Conservation (phyloP, 495 filamentous ascomycete genomes). For the Xylaria nigripes region DNA sequence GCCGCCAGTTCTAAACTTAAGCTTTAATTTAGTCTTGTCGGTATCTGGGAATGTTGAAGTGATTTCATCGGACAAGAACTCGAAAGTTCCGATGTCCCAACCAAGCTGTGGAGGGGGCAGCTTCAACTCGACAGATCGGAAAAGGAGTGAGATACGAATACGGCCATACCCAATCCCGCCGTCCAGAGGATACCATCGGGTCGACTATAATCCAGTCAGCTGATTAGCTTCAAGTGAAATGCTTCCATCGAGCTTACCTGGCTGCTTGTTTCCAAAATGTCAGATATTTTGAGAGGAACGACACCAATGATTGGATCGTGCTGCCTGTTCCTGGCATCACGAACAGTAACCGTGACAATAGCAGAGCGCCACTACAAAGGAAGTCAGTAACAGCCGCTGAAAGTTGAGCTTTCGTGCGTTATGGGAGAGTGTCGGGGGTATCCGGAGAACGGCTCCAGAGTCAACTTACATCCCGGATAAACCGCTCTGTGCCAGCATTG, state of each 20-base stretch:
- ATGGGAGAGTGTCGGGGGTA: background rate
- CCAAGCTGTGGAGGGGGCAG: conserved; percentile 76
- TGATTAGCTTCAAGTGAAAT: conserved; percentile 43
- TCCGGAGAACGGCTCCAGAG: background rate
- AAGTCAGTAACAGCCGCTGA: background rate
- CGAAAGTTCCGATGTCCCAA: conserved; percentile 86
- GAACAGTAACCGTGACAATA: conserved; percentile 77
- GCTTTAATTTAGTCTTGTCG: conserved; percentile 59
- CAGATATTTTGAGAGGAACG: conserved; percentile 76
- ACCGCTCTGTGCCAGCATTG: conserved; percentile 89
- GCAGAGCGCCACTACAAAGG: conserved; percentile 62
- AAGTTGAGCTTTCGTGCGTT: background rate
- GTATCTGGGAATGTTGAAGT: conserved; percentile 47
- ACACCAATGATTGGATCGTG: conserved; percentile 93
- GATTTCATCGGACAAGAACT: conserved; percentile 65
- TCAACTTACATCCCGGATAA: conserved; percentile 59
- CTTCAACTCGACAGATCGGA: conserved; percentile 75
- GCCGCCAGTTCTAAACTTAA: conserved; percentile 78
- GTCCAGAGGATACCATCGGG: conserved; percentile 51
- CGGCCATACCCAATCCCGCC: conserved; percentile 71
- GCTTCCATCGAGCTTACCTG: conserved; percentile 43
- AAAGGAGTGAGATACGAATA: conserved; percentile 79
- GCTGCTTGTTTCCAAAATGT: conserved; percentile 75
- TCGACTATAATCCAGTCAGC: conserved; percentile 19
- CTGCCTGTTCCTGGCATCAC: conserved; percentile 79